Percentiles rank a stretch among this genome's conserved stretches.
phyloP scores from a whole-genome alignment of 768 basidiomycete species.

The Lepiota venenata region DNA sequence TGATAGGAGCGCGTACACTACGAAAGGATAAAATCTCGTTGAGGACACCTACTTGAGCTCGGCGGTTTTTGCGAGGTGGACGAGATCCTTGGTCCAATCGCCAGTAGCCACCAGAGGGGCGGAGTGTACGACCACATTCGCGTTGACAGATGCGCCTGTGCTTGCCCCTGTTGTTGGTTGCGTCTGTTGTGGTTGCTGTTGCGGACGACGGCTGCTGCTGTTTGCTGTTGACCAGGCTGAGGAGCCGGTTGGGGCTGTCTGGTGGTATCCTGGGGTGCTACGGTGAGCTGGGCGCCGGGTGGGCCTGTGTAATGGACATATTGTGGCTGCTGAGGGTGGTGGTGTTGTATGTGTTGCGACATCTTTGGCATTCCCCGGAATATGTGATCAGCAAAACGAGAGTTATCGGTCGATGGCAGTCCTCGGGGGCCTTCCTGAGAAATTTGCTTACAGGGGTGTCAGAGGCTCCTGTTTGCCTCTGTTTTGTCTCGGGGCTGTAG shows the following conservation, averaged over 20 bases:
- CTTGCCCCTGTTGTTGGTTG: conserved; percentile 20
- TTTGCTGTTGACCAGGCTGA: conserved; percentile 20
- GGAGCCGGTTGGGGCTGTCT: conserved; percentile 27
- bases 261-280: conserved; percentile 20
- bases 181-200: conserved; percentile 14
- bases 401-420: conserved; percentile 30
- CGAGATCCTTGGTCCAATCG: conserved; percentile 85
- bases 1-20: not conserved
- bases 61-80: conserved; percentile 83
- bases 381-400: conserved; percentile 16
- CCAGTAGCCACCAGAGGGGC: conserved; percentile 71
- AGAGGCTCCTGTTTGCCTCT: conserved; percentile 17
- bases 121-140: conserved; percentile 1
- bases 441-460: conserved; percentile 11
- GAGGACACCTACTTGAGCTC: conserved; percentile 71
- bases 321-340: conserved; percentile 29
- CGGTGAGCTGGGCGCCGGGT: conserved; percentile 20
- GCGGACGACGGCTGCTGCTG: conserved; percentile 14
- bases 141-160: conserved; percentile 21
- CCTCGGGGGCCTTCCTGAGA: conserved; percentile 32
- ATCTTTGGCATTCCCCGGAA: conserved; percentile 28
- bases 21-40: not conserved
- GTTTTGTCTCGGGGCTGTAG: conserved; percentile 13
- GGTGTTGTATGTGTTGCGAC: conserved; percentile 41
- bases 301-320: conserved; percentile 36